Conservation (phyloP, 176 grass and related monocot genomes). For the Oryza coarctata region DNA sequence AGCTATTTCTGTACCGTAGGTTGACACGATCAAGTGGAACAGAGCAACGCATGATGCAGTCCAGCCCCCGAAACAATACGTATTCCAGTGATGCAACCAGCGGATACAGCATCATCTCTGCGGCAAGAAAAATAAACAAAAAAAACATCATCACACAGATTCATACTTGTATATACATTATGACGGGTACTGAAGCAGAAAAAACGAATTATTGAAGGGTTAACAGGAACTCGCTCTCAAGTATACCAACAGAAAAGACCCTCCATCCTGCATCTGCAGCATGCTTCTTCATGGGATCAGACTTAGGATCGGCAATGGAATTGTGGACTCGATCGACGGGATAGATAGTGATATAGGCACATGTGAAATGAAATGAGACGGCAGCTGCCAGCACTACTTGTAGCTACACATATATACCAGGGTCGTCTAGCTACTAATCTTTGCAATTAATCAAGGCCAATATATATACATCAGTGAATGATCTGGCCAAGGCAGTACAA, state of each 20-base stretch:
- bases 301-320: not conserved
- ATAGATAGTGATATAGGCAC: not conserved
- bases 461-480: not conserved
- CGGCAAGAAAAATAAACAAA: not conserved
- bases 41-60: not conserved
- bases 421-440: not conserved
- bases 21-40: not conserved
- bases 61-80: not conserved
- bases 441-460: not conserved
- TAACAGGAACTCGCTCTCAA: not conserved
- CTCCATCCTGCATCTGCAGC: not conserved
- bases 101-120: not conserved
- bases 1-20: not conserved
- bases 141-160: not conserved
- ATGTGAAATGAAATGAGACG: not conserved
- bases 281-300: not conserved
- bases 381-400: not conserved
- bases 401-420: not conserved
- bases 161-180: no score
- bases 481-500: not conserved
- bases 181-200: not conserved
- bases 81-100: not conserved
- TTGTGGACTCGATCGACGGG: not conserved
- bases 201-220: not conserved
- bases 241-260: not conserved